A percentile compares a stretch with the other conserved stretches of the same genome.
phyloP scores from a whole-genome alignment of 164 flowering plant species.

The Magnolia kwangsiensis region DNA sequence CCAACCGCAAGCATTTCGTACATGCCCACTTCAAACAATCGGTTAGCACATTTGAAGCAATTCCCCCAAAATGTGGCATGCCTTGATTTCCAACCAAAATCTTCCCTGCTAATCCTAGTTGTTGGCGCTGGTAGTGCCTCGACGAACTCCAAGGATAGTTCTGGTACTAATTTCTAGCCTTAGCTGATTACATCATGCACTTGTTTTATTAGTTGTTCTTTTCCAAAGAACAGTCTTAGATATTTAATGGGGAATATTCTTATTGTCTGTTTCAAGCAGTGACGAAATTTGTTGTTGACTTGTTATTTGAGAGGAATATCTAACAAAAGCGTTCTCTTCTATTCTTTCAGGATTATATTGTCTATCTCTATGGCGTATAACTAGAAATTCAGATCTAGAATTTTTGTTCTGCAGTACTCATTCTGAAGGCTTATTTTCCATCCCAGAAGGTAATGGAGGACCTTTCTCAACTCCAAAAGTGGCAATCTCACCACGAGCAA shows the following conservation, averaged over 20 bases:
- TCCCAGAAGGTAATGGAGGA: constrained; percentile 35
- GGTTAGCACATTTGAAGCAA: constrained; percentile 27
- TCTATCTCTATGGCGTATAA: constrained; percentile 69
- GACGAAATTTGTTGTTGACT: neutral
- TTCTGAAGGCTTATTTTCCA: constrained; percentile 56
- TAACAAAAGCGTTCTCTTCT: neutral
- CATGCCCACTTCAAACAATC: constrained; percentile 25
- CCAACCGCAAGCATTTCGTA: constrained; percentile 42
- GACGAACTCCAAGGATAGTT: constrained; percentile 16
- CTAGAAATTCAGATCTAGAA: constrained; percentile 36
- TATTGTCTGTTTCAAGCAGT: constrained; percentile 6
- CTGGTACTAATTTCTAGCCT: constrained; percentile 35
- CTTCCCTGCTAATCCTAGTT: constrained; percentile 51
- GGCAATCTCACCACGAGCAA: constrained; percentile 61
- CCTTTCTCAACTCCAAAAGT: constrained; percentile 61
- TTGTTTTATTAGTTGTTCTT: neutral
- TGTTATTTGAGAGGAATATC: constrained; percentile 3
- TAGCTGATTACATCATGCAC: neutral
- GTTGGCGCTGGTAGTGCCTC: constrained; percentile 31
- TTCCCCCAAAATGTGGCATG: constrained; percentile 48
- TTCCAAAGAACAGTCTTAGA: neutral
- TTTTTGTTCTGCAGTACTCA: constrained; percentile 35
- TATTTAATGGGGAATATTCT: no score
- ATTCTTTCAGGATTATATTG: constrained; percentile 48
- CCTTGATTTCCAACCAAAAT: constrained; percentile 52